Conservation (phyloP, 768 basidiomycete species). For the Hygrophoropsis aurantiaca region DNA sequence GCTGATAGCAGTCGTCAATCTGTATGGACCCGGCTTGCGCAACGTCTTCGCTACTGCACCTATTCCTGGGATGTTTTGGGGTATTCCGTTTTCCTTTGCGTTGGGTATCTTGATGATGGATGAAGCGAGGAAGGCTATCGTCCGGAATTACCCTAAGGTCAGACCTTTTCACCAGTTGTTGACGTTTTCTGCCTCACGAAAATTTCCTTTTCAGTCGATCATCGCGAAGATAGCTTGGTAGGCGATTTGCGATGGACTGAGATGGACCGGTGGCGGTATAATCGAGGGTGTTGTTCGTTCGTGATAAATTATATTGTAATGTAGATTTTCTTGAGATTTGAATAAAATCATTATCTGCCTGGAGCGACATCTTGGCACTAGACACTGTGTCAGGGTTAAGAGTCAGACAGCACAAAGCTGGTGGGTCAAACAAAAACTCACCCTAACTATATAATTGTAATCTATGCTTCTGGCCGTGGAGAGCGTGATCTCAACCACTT, state of each 20-base stretch:
- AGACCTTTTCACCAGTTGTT: not conserved
- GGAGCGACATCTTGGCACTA: too few relatives aligned
- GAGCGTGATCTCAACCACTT: constrained; percentile 19
- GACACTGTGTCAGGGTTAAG: too few relatives aligned
- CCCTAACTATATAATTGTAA: too few relatives aligned
- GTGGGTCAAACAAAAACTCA: too few relatives aligned
- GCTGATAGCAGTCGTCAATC: constrained; percentile 42
- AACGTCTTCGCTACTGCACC: constrained; percentile 41
- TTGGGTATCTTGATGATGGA: constrained; percentile 40
- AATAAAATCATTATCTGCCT: too few relatives aligned
- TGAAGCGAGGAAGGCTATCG: constrained; percentile 45
- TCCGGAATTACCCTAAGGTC: constrained; percentile 43
- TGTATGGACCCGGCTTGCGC: constrained; percentile 46
- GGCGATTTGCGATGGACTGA: too few relatives aligned
- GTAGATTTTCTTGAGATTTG: too few relatives aligned
- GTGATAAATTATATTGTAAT: too few relatives aligned
- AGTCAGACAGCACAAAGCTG: too few relatives aligned
- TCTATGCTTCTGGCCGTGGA: too few relatives aligned
- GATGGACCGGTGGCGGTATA: too few relatives aligned
- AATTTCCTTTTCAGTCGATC: constrained; percentile 25
- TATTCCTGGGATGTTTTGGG: constrained; percentile 50
- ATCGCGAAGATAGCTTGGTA: constrained; percentile 40
- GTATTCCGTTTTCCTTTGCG: constrained; percentile 45
- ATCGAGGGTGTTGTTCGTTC: too few relatives aligned
- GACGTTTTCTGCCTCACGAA: constrained; percentile 7